These are phyloP conservation scores for Trichosporon sp. DNA, from an alignment of 1,284 basidiomycete genomes.

Conservation along the genomic window DNA sequence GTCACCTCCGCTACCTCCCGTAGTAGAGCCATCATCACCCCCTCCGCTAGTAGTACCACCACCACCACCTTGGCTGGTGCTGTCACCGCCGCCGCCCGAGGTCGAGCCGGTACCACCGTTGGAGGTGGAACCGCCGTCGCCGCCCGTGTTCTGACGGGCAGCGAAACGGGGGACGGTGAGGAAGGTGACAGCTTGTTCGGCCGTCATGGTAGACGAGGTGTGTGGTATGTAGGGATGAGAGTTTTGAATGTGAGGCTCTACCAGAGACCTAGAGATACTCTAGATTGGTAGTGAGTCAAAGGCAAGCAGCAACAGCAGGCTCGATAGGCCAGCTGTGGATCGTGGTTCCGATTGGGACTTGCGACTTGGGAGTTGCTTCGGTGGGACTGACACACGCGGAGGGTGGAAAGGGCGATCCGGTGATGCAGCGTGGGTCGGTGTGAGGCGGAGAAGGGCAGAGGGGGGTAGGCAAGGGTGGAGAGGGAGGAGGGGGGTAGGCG, in stretches of 20 bases:
- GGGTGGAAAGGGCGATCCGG: not conserved
- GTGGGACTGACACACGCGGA: not conserved
- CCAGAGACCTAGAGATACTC: not conserved
- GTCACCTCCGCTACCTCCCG: constrained; percentile 12
- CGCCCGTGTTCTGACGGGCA: constrained; percentile 10
- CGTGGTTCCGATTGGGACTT: not conserved
- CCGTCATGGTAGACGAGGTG: constrained; percentile 10
- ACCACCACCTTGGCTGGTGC: not conserved
- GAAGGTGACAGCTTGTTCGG: constrained; percentile 1
- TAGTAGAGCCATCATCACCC: constrained; percentile 13
- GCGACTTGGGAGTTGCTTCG: not conserved
- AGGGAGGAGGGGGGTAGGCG: not conserved
- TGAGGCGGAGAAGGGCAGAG: not conserved
- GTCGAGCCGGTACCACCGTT: not conserved
- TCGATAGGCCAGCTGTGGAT: not conserved
- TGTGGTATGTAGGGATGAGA: constrained; percentile 8
- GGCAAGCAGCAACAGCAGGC: not conserved
- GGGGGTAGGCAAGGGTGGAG: no score
- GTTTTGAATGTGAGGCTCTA: not conserved
- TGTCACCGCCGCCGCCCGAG: not conserved
- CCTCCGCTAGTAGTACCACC: constrained; percentile 6
- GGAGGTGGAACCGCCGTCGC: constrained; percentile 1
- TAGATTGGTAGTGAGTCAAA: not conserved
- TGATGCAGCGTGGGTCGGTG: constrained; percentile 2
- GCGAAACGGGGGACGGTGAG: not conserved